Conservation (phyloP, 192 early-diverging fungal genomes). For the Allomyces javanicus region DNA sequence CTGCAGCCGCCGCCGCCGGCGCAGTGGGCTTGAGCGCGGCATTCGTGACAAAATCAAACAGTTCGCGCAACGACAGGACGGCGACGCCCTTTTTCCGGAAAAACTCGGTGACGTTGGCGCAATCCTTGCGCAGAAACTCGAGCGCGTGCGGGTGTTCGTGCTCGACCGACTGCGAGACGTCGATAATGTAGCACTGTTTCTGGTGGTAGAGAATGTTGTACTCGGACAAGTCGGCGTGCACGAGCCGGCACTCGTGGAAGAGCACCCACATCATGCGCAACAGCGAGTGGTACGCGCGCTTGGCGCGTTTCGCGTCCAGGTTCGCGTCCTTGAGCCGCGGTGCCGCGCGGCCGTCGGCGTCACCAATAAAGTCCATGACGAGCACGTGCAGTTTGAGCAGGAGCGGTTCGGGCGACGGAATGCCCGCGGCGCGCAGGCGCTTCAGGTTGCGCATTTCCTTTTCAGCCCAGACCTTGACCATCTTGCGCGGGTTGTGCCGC, state of each 20-base stretch:
- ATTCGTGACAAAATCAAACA: conserved; percentile 78
- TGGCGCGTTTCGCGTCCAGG: conserved; percentile 50
- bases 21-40: conserved; percentile 1
- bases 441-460: conserved; percentile 98
- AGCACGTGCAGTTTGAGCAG: conserved; percentile 80
- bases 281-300: conserved; percentile 60
- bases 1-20: not conserved
- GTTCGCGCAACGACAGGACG: conserved; percentile 56
- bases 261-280: conserved; percentile 72
- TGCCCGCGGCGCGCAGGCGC: conserved; percentile 59
- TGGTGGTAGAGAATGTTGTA: conserved; percentile 74
- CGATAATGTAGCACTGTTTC: conserved; percentile 53
- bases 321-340: conserved; percentile 85
- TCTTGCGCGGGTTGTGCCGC: conserved; percentile 87
- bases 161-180: conserved; percentile 96
- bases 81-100: conserved; percentile 57
- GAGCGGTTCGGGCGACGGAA: conserved; percentile 77
- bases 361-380: conserved; percentile 86
- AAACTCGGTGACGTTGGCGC: conserved; percentile 79
- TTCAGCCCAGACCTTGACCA: conserved; percentile 97
- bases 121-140: conserved; percentile 90
- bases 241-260: conserved; percentile 80
- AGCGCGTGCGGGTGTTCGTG: conserved; percentile 94
- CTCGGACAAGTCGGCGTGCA: conserved; percentile 94
- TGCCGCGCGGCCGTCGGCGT: conserved; percentile 79